A percentile compares a stretch with the other conserved stretches of the same genome.
These are phyloP conservation scores for Ceratobasidium sp. DNA, from an alignment of 1,284 basidiomycete species.

Conservation along the genomic window DNA sequence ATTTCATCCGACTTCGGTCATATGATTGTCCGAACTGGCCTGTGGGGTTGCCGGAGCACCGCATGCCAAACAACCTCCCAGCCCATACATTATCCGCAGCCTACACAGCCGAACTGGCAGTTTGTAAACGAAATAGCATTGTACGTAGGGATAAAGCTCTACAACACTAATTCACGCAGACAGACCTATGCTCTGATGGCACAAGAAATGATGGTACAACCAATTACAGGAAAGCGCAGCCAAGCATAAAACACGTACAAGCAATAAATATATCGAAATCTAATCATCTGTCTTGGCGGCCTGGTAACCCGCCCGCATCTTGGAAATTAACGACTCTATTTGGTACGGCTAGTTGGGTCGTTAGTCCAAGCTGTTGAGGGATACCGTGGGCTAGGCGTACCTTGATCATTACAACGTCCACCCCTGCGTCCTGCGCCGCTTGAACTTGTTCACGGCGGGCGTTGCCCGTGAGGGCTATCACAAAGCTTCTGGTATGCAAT, in stretches of 20 bases:
- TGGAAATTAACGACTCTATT: conserved; percentile 34
- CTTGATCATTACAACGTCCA: conserved; percentile 45
- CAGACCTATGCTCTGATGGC: not conserved
- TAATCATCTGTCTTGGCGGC: conserved; percentile 17
- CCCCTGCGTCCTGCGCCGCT: conserved; percentile 39
- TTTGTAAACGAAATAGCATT: no score
- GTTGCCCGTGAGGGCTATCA: conserved; percentile 53
- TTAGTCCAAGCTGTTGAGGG: not conserved
- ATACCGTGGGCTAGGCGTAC: conserved; percentile 7
- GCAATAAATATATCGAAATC: not conserved
- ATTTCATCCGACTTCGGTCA: not conserved
- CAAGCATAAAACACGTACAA: conserved; percentile 13
- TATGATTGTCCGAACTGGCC: not conserved
- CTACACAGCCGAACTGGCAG: not conserved
- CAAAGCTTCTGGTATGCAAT: conserved; percentile 49
- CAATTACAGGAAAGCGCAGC: not conserved
- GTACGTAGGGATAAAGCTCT: no score
- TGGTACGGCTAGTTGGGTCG: conserved; percentile 34
- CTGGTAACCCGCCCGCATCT: conserved; percentile 37
- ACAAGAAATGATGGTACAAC: not conserved
- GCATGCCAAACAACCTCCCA: not conserved
- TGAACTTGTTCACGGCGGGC: conserved; percentile 45
- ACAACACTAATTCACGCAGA: no score
- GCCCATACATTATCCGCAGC: not conserved
- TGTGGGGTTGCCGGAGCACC: not conserved